phyloP scores from a whole-genome alignment of 2,329 filamentous ascomycete species.

The Xylaria multiplex region DNA sequence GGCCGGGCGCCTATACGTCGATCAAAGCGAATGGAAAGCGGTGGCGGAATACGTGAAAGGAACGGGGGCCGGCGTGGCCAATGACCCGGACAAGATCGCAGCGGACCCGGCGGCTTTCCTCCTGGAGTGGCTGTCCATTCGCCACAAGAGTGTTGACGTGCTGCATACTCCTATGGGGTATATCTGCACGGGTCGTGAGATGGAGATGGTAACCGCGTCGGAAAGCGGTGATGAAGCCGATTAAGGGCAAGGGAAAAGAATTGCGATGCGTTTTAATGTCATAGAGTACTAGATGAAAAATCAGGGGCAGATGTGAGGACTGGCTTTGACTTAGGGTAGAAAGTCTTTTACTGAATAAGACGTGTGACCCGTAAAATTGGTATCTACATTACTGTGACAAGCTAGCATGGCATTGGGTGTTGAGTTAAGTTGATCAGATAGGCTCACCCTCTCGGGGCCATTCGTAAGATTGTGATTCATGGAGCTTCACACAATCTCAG shows the following conservation, averaged over 20 bases:
- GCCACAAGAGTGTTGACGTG: slow-evolving; percentile 66
- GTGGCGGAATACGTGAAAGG: slow-evolving; percentile 15
- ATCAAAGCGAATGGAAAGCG: slow-evolving; percentile 56
- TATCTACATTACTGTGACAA: no score
- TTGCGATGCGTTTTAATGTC: neutral
- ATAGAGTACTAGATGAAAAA: neutral
- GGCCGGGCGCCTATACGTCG: slow-evolving; percentile 69
- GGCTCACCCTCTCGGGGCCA: no score
- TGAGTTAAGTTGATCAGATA: no score
- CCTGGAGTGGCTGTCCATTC: slow-evolving; percentile 65
- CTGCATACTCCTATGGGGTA: slow-evolving; percentile 69
- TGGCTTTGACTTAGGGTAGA: neutral
- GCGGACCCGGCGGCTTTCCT: slow-evolving; percentile 57
- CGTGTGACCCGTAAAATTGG: neutral
- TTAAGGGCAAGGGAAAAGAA: neutral
- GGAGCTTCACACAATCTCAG: no score
- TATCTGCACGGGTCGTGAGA: slow-evolving; percentile 57
- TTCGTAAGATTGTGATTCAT: no score
- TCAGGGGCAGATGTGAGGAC: neutral
- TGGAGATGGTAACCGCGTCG: neutral
- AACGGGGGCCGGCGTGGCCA: slow-evolving; percentile 5
- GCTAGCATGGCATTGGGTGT: no score
- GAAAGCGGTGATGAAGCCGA: neutral
- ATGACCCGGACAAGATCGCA: slow-evolving; percentile 35
- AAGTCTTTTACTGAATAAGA: neutral